Evolutionary conservation across 2,329 filamentous ascomycete species (phyloP), one percentile per base, ranked within the genome.

Genomic region (Colletotrichum cuscutae): DNA sequence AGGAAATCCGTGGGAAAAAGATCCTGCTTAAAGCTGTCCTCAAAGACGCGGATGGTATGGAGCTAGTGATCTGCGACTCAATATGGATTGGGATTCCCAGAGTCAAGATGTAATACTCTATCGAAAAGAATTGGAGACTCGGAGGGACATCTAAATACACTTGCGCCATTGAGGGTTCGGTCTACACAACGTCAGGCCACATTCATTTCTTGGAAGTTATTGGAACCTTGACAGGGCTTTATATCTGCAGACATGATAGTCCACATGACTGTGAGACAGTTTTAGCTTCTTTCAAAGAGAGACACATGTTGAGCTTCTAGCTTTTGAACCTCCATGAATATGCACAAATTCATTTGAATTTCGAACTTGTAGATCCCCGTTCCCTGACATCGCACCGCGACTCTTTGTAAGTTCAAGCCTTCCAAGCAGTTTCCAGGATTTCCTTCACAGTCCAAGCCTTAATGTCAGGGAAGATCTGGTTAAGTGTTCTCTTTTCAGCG

Each of bases 1-100:
- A 81, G 58, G 74, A 78, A 12, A 78, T 79, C 1, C 76, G 80
- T 5, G 82, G 81, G 0, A 77, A 83, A 37, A 85, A 82, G 75
- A 78, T 79, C 5, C 76, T 67, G 15, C 74, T 84, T 13, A 73
- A 70, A 19, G 79, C 79, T 15, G 77, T 80, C 57, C 49, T 84
- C 2, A 78, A 72, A 28, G 77, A 82, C 53, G 76, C 78, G 19
- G 73, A 77, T 2, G 82, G 80, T 0, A 65, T 75, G 13, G 77
- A 79, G 13, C 54, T 83, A 65, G 82, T 78, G 0, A 79, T 72
- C 24, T 80, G 79, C 30, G 71, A 71, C 22, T 64, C 73, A 13
- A 24, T 74, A 2, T 75, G 71, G 73, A 56, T 75, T 3, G 62
- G 66, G 1, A 61, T 75, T 13, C 53, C 63, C 5, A 68, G 57